phyloP scores from a whole-genome alignment of 371 early-diverging fungal genomes.

The Gilbertella persicaria region DNA sequence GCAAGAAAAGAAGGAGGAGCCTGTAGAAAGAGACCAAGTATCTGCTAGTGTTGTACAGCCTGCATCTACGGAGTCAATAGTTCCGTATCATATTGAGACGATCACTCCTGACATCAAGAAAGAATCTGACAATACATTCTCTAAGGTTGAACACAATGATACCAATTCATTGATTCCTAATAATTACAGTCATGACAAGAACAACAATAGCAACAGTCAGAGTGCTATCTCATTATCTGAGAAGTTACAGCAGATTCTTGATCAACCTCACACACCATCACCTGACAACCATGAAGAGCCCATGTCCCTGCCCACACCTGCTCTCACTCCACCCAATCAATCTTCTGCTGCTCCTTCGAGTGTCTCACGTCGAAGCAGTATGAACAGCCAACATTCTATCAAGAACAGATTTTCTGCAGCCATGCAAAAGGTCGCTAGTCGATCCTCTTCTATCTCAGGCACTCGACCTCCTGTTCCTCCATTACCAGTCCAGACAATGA shows the following conservation, averaged over 20 bases:
- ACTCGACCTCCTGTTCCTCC: not conserved
- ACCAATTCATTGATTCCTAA: too few relatives aligned
- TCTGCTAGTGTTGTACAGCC: conserved; percentile 2
- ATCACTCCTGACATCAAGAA: not conserved
- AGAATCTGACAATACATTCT: not conserved
- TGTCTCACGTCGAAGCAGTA: conserved; percentile 8
- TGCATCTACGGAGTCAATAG: not conserved
- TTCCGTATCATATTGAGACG: not conserved
- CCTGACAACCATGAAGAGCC: not conserved
- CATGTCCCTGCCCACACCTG: conserved; percentile 2
- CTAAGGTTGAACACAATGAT: not conserved
- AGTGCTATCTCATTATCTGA: conserved; percentile 1
- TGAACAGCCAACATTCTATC: conserved; percentile 2
- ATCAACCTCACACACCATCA: conserved; percentile 5
- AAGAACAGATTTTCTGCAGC: not conserved
- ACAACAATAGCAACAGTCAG: not conserved
- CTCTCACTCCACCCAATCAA: conserved; percentile 8
- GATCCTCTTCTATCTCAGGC: not conserved
- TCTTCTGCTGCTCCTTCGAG: conserved; percentile 9
- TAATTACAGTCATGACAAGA: too few relatives aligned
- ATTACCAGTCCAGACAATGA: too few relatives aligned
- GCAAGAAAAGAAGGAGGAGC: not conserved
- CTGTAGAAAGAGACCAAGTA: not conserved
- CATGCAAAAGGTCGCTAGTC: conserved; percentile 3
- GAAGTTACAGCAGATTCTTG: conserved; percentile 2